Conservation (phyloP, 768 basidiomycete genomes). For the Hericium rajendrae region DNA sequence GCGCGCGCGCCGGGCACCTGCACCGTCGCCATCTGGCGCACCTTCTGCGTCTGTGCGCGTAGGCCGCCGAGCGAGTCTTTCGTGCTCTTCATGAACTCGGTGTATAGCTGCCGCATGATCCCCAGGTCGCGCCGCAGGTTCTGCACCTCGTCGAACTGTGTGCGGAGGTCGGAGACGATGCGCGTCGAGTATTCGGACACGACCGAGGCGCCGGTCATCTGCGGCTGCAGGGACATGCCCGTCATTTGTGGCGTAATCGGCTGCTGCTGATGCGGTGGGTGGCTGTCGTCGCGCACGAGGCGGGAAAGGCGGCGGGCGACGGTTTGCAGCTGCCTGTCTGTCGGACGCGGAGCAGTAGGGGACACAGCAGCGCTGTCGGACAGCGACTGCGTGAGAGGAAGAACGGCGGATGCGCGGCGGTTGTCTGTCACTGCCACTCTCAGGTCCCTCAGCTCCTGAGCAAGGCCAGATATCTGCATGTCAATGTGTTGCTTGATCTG, state of each 20-base stretch:
- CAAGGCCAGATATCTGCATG: conserved; percentile 71
- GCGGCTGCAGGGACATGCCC: conserved; percentile 53
- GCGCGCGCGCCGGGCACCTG: conserved; percentile 79
- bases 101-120: conserved; percentile 89
- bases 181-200: conserved; percentile 64
- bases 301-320: conserved; percentile 69
- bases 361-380: conserved; percentile 53
- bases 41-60: conserved; percentile 76
- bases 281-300: conserved; percentile 41
- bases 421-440: conserved; percentile 49
- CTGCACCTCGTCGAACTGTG: conserved; percentile 92
- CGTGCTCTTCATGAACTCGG: conserved; percentile 86
- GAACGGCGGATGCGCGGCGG: conserved; percentile 41
- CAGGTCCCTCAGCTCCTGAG: conserved; percentile 87
- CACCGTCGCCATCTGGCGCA: conserved; percentile 76
- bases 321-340: conserved; percentile 64
- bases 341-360: conserved; percentile 42
- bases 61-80: conserved; percentile 75
- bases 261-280: conserved; percentile 17
- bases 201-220: conserved; percentile 67
- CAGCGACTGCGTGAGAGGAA: conserved; percentile 36
- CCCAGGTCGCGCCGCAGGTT: conserved; percentile 89
- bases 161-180: conserved; percentile 74
- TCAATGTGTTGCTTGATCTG: conserved; percentile 99
- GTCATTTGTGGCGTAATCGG: conserved; percentile 53